Percentiles rank a stretch among this genome's conserved stretches.
phyloP scores from a whole-genome alignment of 1,139 yeast species.

The Geotrichum phurueaensis region DNA sequence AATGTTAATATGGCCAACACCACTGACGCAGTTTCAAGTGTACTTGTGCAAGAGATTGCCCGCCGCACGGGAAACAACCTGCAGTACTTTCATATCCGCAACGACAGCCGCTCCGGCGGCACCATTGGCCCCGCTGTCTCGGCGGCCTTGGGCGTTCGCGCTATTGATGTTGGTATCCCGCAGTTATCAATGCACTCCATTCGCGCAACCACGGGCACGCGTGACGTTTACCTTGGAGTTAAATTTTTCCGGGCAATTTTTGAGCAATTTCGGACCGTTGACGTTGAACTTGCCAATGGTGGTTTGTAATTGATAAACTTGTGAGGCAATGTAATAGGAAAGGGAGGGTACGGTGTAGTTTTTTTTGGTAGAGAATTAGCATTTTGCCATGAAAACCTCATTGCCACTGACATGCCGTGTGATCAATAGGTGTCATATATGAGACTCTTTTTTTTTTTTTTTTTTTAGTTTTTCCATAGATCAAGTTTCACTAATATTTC shows the following conservation, averaged over 20 bases:
- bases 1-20: slow-evolving; percentile 70
- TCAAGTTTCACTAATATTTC: too few relatives aligned
- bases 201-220: slow-evolving; percentile 66
- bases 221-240: slow-evolving; percentile 62
- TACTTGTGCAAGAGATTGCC: slow-evolving; percentile 49
- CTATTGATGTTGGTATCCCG: slow-evolving; percentile 72
- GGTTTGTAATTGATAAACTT: slow-evolving; percentile 40
- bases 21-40: slow-evolving; percentile 59
- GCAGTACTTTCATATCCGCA: slow-evolving; percentile 51
- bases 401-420: too few relatives aligned
- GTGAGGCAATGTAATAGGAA: too few relatives aligned
- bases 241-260: slow-evolving; percentile 61
- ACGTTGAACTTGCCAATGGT: slow-evolving; percentile 39
- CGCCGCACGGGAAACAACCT: slow-evolving; percentile 45
- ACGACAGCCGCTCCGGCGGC: slow-evolving; percentile 69
- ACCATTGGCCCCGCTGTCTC: slow-evolving; percentile 73
- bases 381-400: too few relatives aligned
- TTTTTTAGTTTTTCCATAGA: too few relatives aligned
- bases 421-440: too few relatives aligned
- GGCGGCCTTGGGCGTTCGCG: slow-evolving; percentile 62
- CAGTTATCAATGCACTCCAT: slow-evolving; percentile 79
- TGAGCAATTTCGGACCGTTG: slow-evolving; percentile 49
- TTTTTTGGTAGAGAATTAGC: too few relatives aligned
- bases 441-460: too few relatives aligned
- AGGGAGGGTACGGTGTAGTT: too few relatives aligned